A percentile compares a stretch with the other conserved stretches of the same genome.
Evolutionary conservation across 1,139 yeast genomes (phyloP).

Genomic region (Candida mesenterica): DNA sequence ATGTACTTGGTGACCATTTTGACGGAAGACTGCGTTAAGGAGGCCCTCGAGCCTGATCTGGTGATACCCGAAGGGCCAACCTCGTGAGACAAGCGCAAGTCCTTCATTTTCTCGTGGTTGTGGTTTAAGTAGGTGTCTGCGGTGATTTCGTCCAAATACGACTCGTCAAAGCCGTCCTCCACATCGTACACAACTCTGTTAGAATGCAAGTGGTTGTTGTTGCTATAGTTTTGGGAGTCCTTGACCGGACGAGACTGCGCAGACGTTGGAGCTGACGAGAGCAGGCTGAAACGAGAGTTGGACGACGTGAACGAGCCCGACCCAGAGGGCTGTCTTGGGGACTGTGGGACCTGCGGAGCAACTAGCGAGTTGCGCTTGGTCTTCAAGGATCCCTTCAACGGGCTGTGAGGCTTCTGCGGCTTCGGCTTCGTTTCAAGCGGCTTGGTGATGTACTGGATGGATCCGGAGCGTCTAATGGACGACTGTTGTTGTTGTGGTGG

Average conservation of each 20-base stretch:
- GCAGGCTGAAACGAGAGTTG: constrained; percentile 7
- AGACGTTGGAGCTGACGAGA: constrained; percentile 7
- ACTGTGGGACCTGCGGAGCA: constrained; percentile 1
- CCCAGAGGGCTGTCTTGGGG: constrained; percentile 8
- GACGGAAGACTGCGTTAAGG: constrained; percentile 10
- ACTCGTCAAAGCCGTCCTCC: constrained; percentile 31
- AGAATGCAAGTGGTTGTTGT: constrained; percentile 5
- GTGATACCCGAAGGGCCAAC: not conserved
- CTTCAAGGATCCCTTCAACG: constrained; percentile 2
- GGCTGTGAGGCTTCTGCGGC: constrained; percentile 1
- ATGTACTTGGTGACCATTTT: constrained; percentile 49
- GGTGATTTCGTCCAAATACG: constrained; percentile 30
- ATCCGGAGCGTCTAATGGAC: constrained; percentile 15
- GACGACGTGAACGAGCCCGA: constrained; percentile 16
- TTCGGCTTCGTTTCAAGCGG: constrained; percentile 6
- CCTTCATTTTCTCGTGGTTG: constrained; percentile 15
- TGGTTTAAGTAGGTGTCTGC: constrained; percentile 12
- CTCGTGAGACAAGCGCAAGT: constrained; percentile 12
- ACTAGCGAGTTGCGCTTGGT: not conserved
- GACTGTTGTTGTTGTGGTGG: constrained; percentile 12
- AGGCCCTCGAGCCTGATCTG: not conserved
- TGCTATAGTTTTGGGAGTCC: constrained; percentile 6
- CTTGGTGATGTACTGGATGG: constrained; percentile 16
- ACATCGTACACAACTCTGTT: constrained; percentile 20
- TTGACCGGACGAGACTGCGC: constrained; percentile 7